phyloP scores from a whole-genome alignment of 1,284 basidiomycete species.

The Moesziomyces parantarcticus region DNA sequence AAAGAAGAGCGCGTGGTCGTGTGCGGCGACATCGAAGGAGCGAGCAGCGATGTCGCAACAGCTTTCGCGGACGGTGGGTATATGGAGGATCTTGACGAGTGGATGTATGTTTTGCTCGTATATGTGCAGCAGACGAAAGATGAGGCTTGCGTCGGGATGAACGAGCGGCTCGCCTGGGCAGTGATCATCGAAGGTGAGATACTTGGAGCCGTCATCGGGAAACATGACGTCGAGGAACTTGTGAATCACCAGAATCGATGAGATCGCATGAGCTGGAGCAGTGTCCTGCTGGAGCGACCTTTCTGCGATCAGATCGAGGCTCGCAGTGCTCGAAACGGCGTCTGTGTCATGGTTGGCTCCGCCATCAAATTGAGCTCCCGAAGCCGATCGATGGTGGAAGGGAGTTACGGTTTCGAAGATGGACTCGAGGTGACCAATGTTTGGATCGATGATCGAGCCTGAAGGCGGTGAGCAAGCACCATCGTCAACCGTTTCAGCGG shows the following conservation, averaged over 20 bases:
- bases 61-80: slow-evolving; percentile 11
- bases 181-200: slow-evolving; percentile 17
- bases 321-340: too few species aligned
- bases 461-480: background rate
- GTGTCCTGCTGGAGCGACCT: background rate
- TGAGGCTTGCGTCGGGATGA: slow-evolving; percentile 13
- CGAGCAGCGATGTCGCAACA: slow-evolving; percentile 16
- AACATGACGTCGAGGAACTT: slow-evolving; percentile 23
- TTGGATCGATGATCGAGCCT: slow-evolving; percentile 5
- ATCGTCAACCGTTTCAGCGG: background rate
- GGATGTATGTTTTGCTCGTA: slow-evolving; percentile 26
- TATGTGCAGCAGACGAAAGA: slow-evolving; percentile 19
- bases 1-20: slow-evolving; percentile 17
- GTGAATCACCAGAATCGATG: slow-evolving; percentile 12
- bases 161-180: slow-evolving; percentile 11
- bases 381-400: background rate
- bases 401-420: slow-evolving; percentile 11
- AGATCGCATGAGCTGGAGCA: background rate
- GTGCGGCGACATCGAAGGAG: background rate
- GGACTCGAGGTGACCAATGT: slow-evolving; percentile 11
- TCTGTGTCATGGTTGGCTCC: too few species aligned
- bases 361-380: too few species aligned
- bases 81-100: slow-evolving; percentile 12
- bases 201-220: slow-evolving; percentile 10
- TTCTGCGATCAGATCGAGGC: too few species aligned